phyloP scores from a whole-genome alignment of 2,329 filamentous ascomycete species.

The Knufia petricola region DNA sequence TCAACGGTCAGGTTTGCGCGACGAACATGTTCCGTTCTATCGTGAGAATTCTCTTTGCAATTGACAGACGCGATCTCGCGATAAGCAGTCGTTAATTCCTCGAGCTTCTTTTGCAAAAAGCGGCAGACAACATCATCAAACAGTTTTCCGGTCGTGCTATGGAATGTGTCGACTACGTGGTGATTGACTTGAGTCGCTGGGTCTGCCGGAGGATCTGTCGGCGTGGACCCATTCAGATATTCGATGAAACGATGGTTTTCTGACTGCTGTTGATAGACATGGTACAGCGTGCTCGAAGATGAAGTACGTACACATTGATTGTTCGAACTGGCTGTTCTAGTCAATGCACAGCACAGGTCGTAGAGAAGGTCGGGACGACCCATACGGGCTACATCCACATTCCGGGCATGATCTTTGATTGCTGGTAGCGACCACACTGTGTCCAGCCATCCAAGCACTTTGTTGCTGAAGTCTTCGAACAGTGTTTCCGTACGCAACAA shows the following conservation, averaged over 20 bases:
- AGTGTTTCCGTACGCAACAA: background rate
- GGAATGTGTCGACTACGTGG: background rate
- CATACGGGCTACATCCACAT: background rate
- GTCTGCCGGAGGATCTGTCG: background rate
- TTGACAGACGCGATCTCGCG: background rate
- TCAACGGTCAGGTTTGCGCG: constrained; percentile 2
- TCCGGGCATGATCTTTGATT: constrained; percentile 1
- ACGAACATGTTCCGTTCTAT: background rate
- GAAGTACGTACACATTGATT: background rate
- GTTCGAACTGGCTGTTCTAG: background rate
- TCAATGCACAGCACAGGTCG: constrained; percentile 1
- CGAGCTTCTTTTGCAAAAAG: constrained; percentile 3
- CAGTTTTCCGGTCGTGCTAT: background rate
- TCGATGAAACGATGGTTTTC: background rate
- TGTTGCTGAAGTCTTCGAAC: background rate
- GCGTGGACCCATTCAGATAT: background rate
- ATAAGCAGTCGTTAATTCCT: background rate
- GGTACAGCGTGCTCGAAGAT: background rate
- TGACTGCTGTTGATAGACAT: background rate
- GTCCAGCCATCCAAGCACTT: constrained; percentile 7
- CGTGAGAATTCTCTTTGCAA: background rate
- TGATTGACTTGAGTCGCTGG: background rate
- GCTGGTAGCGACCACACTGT: constrained; percentile 1
- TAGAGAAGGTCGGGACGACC: background rate
- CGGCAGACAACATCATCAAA: background rate